Conservation (phyloP, 2,329 filamentous ascomycete species). For the Epichloe uncinata region DNA sequence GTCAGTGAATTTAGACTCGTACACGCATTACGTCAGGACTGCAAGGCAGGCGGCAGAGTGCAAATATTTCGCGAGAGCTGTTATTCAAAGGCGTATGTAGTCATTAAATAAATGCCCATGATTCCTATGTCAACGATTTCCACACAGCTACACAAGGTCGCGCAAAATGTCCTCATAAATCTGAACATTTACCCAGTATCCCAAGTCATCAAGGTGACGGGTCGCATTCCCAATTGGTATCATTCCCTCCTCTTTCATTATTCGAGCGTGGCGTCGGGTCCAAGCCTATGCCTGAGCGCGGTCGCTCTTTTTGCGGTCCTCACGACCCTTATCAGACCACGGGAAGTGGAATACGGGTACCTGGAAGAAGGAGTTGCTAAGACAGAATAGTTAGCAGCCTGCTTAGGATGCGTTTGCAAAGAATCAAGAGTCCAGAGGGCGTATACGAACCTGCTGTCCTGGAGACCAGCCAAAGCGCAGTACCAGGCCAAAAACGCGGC, state of each 20-base stretch:
- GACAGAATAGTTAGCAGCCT: background rate
- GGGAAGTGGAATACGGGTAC: slow-evolving; percentile 90
- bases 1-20: no score
- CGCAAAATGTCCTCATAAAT: no score
- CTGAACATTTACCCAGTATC: no score
- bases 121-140: no score
- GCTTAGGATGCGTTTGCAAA: background rate
- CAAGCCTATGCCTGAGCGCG: slow-evolving; percentile 10
- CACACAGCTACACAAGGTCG: no score
- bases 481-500: slow-evolving; percentile 80
- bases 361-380: slow-evolving; percentile 76
- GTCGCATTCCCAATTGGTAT: background rate
- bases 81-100: no score
- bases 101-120: no score
- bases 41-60: no score
- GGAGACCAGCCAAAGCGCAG: slow-evolving; percentile 70
- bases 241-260: background rate
- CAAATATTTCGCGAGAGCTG: no score
- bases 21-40: no score
- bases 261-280: background rate
- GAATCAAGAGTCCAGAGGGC: no score
- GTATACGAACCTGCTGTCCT: slow-evolving; percentile 48
- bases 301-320: slow-evolving; percentile 36
- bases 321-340: slow-evolving; percentile 69
- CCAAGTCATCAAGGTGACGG: background rate